Evolutionary conservation across 2,329 filamentous ascomycete species (phyloP), one percentile per base, ranked within the genome.

Genomic region (Scytalidium lignicola): DNA sequence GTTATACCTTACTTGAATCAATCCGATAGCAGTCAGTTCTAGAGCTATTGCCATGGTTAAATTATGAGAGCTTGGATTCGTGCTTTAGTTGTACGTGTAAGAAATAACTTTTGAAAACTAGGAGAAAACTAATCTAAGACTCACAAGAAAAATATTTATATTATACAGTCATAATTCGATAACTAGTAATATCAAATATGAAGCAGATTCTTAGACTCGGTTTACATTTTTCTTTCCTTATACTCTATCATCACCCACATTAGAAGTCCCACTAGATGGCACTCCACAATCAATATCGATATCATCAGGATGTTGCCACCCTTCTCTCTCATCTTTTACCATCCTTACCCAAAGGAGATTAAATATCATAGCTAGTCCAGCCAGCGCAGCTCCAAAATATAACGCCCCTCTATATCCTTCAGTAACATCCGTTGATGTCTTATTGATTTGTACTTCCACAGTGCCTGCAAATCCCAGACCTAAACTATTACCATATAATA

Each of bases 401-500:
- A 70, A 63, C 3, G 69, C 70, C 6, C 64, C 63, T 1, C 65
- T 58, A 42, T 68, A 58, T 3, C 68, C 67, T 3, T 54, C 46
- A 7, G 70, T 58, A 5, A 60, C 58, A 20, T 55, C 43, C 18
- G 43, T 37, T 10, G 21, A 29, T 10, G 19, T 18, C 21, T 48
- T 10, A 55, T 46, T 39, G 22, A 39, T 23, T 20, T 46, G 40
- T 18, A 19, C 15, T 37, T 37, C 32, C n/a, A 37, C 32, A 8
- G 67, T 70, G 1, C 65, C 67, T 3, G 70, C 69, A 48, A 73
- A 70, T 0, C 68, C 69, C 3, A 73, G 44, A 0, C 70, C 70
- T 1, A 68, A 52, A 50, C 68, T 70, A 18, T 61, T 65, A 1
- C 68, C 69, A 49, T 72, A 73, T 4, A 66, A 50, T 40, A 66